phyloP scores from a whole-genome alignment of 352 stramenopile genomes.

The Phytophthora multivora region DNA sequence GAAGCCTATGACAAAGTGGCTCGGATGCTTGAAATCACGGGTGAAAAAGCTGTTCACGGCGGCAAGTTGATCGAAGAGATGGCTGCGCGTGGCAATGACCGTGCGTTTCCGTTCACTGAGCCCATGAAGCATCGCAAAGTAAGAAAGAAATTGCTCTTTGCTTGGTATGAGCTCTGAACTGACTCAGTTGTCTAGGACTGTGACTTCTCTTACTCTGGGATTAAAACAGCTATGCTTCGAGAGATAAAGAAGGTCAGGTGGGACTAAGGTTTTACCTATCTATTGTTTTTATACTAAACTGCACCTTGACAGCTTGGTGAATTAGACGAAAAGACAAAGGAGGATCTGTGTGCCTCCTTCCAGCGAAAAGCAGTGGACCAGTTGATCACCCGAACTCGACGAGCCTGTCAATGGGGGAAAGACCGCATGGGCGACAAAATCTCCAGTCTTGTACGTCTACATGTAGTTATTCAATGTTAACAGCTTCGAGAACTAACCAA shows the following conservation, averaged over 20 bases:
- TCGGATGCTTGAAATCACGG: conserved; percentile 90
- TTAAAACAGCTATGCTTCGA: conserved; percentile 96
- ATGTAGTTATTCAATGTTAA: not conserved
- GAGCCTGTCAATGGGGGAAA: conserved; percentile 87
- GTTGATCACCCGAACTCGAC: conserved; percentile 74
- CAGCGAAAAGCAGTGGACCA: conserved; percentile 62
- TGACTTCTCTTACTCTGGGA: conserved; percentile 98
- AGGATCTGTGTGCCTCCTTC: conserved; percentile 95
- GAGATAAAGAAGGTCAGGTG: conserved; percentile 64
- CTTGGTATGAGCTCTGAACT: not conserved
- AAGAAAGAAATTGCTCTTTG: not conserved
- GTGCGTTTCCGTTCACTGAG: conserved; percentile 90
- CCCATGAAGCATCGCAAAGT: conserved; percentile 89
- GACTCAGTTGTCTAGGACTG: conserved; percentile 73
- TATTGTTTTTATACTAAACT: not conserved
- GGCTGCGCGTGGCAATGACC: conserved; percentile 90
- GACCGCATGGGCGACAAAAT: conserved; percentile 51
- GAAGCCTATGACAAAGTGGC: conserved; percentile 99
- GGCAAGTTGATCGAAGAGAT: conserved; percentile 95
- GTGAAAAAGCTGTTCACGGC: conserved; percentile 71
- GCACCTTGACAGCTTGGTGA: conserved; percentile 53
- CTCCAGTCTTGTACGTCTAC: conserved; percentile 79
- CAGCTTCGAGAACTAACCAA: not conserved
- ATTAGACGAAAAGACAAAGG: conserved; percentile 57
- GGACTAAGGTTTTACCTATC: not conserved